These are phyloP conservation scores for Exophiala sp. DNA, from an alignment of 2,329 filamentous ascomycete genomes.

Conservation along the genomic window DNA sequence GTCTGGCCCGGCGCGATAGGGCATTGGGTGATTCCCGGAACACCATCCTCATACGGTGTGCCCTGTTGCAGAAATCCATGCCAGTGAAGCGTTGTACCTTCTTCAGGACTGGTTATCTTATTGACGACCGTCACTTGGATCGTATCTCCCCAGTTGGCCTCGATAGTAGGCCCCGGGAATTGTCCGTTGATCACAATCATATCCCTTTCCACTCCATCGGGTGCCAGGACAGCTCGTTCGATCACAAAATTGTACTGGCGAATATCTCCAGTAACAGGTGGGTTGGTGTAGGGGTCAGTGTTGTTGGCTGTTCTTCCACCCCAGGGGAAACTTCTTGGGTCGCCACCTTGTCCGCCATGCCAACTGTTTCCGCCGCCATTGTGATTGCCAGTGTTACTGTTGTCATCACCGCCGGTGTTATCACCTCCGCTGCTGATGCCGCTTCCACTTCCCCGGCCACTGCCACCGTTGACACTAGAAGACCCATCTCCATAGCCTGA, in stretches of 20 bases:
- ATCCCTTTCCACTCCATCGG: slow-evolving; percentile 31
- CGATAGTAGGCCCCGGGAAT: slow-evolving; percentile 53
- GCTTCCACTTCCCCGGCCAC: neutral
- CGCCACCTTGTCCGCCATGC: neutral
- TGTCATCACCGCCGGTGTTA: neutral
- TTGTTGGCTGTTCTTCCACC: slow-evolving; percentile 16
- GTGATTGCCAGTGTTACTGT: neutral
- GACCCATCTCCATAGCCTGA: neutral
- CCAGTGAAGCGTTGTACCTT: slow-evolving; percentile 40
- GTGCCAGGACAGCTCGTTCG: slow-evolving; percentile 26
- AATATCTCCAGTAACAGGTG: slow-evolving; percentile 26
- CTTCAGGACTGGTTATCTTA: slow-evolving; percentile 30
- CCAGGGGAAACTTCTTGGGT: slow-evolving; percentile 6
- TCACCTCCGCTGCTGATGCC: neutral
- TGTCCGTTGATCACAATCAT: slow-evolving; percentile 33
- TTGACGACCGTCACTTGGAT: slow-evolving; percentile 35
- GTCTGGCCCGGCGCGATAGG: slow-evolving; percentile 39
- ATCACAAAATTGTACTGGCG: slow-evolving; percentile 33
- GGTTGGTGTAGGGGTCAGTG: slow-evolving; percentile 19
- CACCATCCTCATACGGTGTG: slow-evolving; percentile 39
- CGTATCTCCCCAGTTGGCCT: slow-evolving; percentile 30
- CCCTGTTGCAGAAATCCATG: slow-evolving; percentile 36
- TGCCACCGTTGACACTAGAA: neutral
- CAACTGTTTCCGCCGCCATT: neutral
- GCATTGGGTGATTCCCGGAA: slow-evolving; percentile 38